Evolutionary conservation across 805 yeast genomes (phyloP).

Genomic region (Suhomyces faveliae): DNA sequence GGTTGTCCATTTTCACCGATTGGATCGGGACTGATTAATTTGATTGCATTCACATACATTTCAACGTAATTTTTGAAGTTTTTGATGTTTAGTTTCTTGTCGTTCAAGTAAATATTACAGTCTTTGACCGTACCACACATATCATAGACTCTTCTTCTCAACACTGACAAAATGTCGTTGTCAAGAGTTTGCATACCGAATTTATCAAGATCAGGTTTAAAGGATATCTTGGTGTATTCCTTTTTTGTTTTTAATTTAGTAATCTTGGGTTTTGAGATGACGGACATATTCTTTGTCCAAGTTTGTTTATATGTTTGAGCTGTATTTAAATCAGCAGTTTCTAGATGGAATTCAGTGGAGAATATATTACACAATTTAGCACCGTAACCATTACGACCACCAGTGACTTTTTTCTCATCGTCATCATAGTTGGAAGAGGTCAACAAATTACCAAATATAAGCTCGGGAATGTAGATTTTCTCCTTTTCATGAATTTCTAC

Average conservation of each 20-base stretch:
- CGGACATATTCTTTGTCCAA: constrained; percentile 87
- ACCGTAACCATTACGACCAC: constrained; percentile 98
- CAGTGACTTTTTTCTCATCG: constrained; percentile 90
- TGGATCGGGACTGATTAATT: constrained; percentile 43
- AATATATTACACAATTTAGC: constrained; percentile 96
- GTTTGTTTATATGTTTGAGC: constrained; percentile 70
- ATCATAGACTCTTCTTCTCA: constrained; percentile 93
- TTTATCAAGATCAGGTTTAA: constrained; percentile 80
- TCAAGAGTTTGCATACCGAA: constrained; percentile 86
- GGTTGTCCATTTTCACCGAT: constrained; percentile 29
- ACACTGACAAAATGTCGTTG: constrained; percentile 75
- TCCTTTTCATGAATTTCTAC: constrained; percentile 91
- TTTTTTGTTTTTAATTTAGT: constrained; percentile 53
- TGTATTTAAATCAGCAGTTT: constrained; percentile 75
- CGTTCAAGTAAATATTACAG: constrained; percentile 75
- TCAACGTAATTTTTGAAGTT: constrained; percentile 87
- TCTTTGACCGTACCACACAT: constrained; percentile 91
- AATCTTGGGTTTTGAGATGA: constrained; percentile 73
- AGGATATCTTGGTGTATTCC: constrained; percentile 84
- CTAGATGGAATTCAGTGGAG: constrained; percentile 80
- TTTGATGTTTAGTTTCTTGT: constrained; percentile 62
- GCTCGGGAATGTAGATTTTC: constrained; percentile 89
- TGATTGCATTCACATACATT: constrained; percentile 79
- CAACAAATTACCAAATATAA: constrained; percentile 90
- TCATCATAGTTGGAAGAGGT: constrained; percentile 97